Conservation (phyloP, 2,329 filamentous ascomycete genomes). For the Fusarium sp. region DNA sequence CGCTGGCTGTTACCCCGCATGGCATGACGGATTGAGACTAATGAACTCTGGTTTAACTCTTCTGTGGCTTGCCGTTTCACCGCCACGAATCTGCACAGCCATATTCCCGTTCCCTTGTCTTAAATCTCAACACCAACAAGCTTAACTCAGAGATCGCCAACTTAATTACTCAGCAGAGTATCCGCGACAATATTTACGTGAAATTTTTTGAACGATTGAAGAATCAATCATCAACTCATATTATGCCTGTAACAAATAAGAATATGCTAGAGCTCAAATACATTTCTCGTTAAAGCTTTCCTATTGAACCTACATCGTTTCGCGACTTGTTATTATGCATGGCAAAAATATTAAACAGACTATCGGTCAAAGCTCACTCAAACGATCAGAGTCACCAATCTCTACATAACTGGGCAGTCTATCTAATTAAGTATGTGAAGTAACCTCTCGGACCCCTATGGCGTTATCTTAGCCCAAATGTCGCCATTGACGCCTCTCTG, state of each 20-base stretch:
- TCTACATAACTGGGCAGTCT: accelerated
- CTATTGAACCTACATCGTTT: background rate
- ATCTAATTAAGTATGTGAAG: accelerated
- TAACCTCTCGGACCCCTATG: background rate
- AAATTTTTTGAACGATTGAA: too few relatives aligned
- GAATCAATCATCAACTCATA: too few relatives aligned
- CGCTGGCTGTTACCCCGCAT: background rate
- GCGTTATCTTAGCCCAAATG: background rate
- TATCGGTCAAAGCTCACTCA: accelerated
- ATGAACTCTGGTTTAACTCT: background rate
- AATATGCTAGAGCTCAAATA: accelerated
- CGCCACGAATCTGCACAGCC: background rate
- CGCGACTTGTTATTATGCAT: accelerated
- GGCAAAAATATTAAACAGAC: accelerated
- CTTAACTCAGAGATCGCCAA: background rate
- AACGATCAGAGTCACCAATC: background rate
- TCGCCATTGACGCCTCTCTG: background rate
- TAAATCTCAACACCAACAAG: background rate
- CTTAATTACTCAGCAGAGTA: background rate
- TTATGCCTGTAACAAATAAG: too few relatives aligned
- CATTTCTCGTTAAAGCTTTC: background rate
- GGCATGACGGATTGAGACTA: background rate
- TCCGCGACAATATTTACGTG: too few relatives aligned
- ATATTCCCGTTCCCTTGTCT: background rate
- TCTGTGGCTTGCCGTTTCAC: background rate